Evolutionary conservation across 352 stramenopile species (phyloP).

Genomic region (Phytophthora palmivora): DNA sequence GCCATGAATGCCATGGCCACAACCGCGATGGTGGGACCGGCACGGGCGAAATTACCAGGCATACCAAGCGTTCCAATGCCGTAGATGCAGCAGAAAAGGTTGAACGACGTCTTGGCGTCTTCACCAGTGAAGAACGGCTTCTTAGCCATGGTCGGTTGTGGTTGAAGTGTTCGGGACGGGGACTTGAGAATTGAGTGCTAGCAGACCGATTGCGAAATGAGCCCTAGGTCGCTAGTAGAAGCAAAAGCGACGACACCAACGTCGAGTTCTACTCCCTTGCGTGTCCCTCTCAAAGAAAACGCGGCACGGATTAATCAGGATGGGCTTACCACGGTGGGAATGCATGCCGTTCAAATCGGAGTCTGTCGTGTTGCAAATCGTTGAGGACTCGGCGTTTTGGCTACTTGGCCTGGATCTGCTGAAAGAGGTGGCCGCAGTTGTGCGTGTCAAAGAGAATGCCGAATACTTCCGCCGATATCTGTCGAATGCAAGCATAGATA

Average conservation of each 20-base stretch:
- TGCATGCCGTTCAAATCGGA: background rate
- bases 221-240: background rate
- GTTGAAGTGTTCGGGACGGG: constrained; percentile 9
- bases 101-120: constrained; percentile 35
- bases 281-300: background rate
- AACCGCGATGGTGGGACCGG: constrained; percentile 25
- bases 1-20: constrained; percentile 34
- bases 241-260: constrained; percentile 2
- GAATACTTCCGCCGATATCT: constrained; percentile 18
- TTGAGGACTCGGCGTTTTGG: background rate
- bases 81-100: constrained; percentile 30
- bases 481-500: constrained; percentile 2
- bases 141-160: constrained; percentile 18
- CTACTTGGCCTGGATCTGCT: constrained; percentile 16
- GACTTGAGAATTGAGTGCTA: constrained; percentile 12
- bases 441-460: constrained; percentile 5
- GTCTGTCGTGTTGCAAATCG: constrained; percentile 16
- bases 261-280: constrained; percentile 1
- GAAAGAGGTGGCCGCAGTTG: constrained; percentile 17
- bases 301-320: constrained; percentile 13
- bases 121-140: constrained; percentile 31
- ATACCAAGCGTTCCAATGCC: constrained; percentile 30
- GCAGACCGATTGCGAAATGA: constrained; percentile 24
- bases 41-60: constrained; percentile 26
- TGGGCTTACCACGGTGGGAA: constrained; percentile 21